phyloP scores from a whole-genome alignment of 2,329 filamentous ascomycete species.

The Colletotrichum euphorbiae region DNA sequence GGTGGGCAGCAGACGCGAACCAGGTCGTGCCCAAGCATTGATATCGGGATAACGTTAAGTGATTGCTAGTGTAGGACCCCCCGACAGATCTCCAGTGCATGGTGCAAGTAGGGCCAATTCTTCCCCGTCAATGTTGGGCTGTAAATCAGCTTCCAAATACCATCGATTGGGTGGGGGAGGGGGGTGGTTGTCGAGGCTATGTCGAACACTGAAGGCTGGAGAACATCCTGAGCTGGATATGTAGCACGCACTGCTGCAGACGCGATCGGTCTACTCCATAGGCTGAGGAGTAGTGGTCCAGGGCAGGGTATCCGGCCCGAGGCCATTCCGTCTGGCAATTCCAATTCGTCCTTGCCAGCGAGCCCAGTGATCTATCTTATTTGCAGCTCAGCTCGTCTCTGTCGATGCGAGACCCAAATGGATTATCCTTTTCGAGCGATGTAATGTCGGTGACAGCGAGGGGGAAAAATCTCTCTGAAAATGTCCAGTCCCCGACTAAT shows the following conservation, averaged over 20 bases:
- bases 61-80: conserved; percentile 28
- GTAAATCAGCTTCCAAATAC: neutral
- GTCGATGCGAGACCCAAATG: conserved; percentile 9
- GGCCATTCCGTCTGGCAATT: neutral
- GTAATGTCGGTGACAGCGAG: conserved; percentile 28
- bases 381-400: conserved; percentile 23
- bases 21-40: neutral
- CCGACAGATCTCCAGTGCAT: conserved; percentile 22
- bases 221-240: too few species aligned
- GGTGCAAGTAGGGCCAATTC: conserved; percentile 8
- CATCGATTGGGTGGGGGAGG: neutral
- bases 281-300: neutral
- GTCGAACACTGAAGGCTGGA: too few species aligned
- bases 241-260: too few species aligned
- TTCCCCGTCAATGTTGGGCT: neutral
- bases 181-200: too few species aligned
- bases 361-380: conserved; percentile 1
- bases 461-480: neutral
- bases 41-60: conserved; percentile 9
- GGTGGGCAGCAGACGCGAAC: neutral
- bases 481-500: neutral
- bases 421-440: conserved; percentile 24
- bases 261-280: too few species aligned
- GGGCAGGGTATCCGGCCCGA: conserved; percentile 10
- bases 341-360: conserved; percentile 13